Evolutionary conservation across 2,329 filamentous ascomycete species (phyloP).

Genomic region (Colletotrichum sp.): DNA sequence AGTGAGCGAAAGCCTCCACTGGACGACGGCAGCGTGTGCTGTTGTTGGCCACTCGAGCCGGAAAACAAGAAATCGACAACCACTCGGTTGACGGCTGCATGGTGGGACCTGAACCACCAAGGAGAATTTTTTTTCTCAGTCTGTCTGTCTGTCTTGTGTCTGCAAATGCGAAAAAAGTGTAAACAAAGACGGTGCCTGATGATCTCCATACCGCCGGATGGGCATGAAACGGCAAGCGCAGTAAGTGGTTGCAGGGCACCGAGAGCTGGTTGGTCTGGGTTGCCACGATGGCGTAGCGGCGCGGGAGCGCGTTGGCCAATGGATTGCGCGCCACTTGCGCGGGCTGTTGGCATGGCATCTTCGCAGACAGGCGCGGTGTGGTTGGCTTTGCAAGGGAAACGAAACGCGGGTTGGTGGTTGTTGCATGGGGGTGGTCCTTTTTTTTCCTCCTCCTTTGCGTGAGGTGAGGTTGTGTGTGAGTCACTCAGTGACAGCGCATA

Average conservation of each 20-base stretch:
- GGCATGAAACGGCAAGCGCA: not conserved
- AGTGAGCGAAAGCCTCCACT: not conserved
- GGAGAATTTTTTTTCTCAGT: not conserved
- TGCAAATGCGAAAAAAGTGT: not conserved
- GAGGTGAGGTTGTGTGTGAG: not conserved
- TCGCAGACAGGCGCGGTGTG: not conserved
- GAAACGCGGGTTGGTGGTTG: not conserved
- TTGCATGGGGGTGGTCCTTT: not conserved
- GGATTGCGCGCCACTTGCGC: constrained; percentile 5
- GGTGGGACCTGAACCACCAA: not conserved
- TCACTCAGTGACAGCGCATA: constrained; percentile 16
- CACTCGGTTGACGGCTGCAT: not conserved
- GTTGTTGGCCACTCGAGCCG: not conserved
- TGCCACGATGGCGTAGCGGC: not conserved
- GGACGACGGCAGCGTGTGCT: constrained; percentile 9
- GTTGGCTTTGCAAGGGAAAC: not conserved
- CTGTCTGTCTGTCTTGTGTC: not conserved
- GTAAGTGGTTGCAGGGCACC: not conserved
- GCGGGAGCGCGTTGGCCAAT: constrained; percentile 13
- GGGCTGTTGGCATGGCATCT: constrained; percentile 15
- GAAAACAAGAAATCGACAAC: constrained; percentile 13
- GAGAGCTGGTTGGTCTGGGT: not conserved
- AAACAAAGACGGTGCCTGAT: constrained; percentile 11
- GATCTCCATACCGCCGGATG: not conserved
- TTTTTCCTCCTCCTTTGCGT: not conserved